Base-by-base conservation (phyloP, 1,284 basidiomycete species). In the Ceratobasidium sp. region DNA sequence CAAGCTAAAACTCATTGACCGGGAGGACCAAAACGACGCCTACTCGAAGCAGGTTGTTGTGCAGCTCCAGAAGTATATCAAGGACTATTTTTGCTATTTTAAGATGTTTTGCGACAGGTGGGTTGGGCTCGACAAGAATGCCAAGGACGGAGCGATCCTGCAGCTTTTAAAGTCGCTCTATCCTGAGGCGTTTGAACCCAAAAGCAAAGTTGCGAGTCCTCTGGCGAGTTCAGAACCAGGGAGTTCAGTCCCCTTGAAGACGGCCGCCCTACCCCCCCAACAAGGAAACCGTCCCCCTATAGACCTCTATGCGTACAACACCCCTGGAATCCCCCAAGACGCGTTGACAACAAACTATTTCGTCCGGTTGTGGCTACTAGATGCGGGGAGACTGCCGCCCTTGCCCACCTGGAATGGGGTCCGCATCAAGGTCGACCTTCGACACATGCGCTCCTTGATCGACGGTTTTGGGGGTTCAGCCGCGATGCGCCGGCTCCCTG, bases 91-190 rank as follows among this genome's bases (percentile, higher is more conserved):
- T 24, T 8, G 22, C 27, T 27, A 51, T 19, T 69, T 69, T 31
- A 53, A 41, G 13, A 22, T 41, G 16, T 69, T 37, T n/a, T 69
- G 53, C n/a, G 53, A 56, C 29, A 19, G 27, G 14, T 69, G 66
- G 66, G 22, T 27, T 27, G 4, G 11, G 11, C 54, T 37, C 6
- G 22, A 22, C 4, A 11, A 13, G 51, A 5, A 29, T 6, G 22
- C 27, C 19, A 43, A 39, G n/a, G 13, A 69, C 16, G 13, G 58
- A 37, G 13, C 34, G 9, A 31, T 56, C 16, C 9, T 11, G 29
- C 13, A 6, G 34, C 54, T 56, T 56, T 34, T 34, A 1, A 31
- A 14, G 22, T 24, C 19, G 27, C 9, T 7, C 4, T n/a, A 27
- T 5, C 29, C 51, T 2, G 29, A 29, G 16, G 7, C 5, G 24